Conservation (phyloP, 2,329 filamentous ascomycete species). For the Emericellopsis cladophorae region DNA sequence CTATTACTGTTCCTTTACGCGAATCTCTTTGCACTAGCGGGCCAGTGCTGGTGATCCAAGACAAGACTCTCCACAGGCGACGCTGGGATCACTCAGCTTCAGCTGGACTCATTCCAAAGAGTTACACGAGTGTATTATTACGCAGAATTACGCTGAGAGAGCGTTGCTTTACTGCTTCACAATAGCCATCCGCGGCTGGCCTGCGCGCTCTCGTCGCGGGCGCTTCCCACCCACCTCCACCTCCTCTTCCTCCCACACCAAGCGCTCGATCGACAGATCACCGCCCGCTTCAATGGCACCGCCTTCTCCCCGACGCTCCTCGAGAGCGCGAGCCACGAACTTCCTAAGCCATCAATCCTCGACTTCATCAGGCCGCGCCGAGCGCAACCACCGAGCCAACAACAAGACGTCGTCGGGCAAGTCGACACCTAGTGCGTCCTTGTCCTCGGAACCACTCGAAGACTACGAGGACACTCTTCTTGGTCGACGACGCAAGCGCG, state of each 20-base stretch:
- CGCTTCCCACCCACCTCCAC: conserved; percentile 3
- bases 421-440: conserved; percentile 59
- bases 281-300: conserved; percentile 40
- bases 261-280: conserved; percentile 7
- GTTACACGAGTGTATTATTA: too few relatives aligned
- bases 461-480: conserved; percentile 60
- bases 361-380: conserved; percentile 64
- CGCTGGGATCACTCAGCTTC: too few relatives aligned
- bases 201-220: neutral
- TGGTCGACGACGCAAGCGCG: conserved; percentile 68
- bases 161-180: too few relatives aligned
- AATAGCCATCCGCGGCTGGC: too few relatives aligned
- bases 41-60: too few relatives aligned
- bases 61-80: too few relatives aligned
- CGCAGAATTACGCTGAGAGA: too few relatives aligned
- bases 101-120: too few relatives aligned
- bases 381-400: conserved; percentile 60
- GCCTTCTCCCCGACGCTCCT: conserved; percentile 71
- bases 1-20: too few relatives aligned
- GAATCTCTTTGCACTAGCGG: too few relatives aligned
- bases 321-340: conserved; percentile 74
- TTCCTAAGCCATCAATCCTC: conserved; percentile 66
- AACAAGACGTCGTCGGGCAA: conserved; percentile 65
- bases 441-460: conserved; percentile 57
- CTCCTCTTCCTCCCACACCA: conserved; percentile 3